These are phyloP conservation scores for Globisporangium yorkense DNA, from an alignment of 352 stramenopile species.

Conservation along the genomic window DNA sequence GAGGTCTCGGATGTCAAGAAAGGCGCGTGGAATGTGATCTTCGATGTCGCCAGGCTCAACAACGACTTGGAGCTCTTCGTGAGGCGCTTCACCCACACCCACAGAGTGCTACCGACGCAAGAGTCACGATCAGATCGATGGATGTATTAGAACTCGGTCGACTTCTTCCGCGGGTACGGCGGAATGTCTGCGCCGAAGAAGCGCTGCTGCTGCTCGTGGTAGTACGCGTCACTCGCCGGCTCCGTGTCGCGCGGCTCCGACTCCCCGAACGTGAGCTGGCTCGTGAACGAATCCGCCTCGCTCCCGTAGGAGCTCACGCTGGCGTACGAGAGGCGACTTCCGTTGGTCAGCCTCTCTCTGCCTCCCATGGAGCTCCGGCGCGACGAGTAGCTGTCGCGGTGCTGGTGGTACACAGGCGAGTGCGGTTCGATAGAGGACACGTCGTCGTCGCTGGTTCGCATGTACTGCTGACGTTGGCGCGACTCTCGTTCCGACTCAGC, in stretches of 20 bases:
- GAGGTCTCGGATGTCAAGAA: too few species aligned
- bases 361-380: constrained; percentile 28
- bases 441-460: constrained; percentile 27
- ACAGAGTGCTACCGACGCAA: too few species aligned
- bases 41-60: too few species aligned
- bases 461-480: constrained; percentile 9
- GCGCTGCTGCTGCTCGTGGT: neutral
- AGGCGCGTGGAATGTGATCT: too few species aligned
- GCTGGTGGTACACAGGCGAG: constrained; percentile 1
- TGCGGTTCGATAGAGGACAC: constrained; percentile 10
- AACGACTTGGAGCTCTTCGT: too few species aligned
- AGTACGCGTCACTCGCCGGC: constrained; percentile 4
- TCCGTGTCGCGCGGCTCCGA: constrained; percentile 19
- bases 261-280: constrained; percentile 24
- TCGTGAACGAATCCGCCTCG: constrained; percentile 33
- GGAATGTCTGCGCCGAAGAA: neutral
- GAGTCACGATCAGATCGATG: neutral
- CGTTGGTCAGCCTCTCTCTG: neutral
- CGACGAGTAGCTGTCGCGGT: constrained; percentile 2
- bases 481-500: constrained; percentile 25
- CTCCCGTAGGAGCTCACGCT: constrained; percentile 16
- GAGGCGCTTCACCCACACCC: too few species aligned
- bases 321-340: constrained; percentile 12
- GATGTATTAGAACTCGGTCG: constrained; percentile 32
- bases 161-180: constrained; percentile 32